Conservation (phyloP, 352 stramenopile genomes). For the Pythium utonaiense region DNA sequence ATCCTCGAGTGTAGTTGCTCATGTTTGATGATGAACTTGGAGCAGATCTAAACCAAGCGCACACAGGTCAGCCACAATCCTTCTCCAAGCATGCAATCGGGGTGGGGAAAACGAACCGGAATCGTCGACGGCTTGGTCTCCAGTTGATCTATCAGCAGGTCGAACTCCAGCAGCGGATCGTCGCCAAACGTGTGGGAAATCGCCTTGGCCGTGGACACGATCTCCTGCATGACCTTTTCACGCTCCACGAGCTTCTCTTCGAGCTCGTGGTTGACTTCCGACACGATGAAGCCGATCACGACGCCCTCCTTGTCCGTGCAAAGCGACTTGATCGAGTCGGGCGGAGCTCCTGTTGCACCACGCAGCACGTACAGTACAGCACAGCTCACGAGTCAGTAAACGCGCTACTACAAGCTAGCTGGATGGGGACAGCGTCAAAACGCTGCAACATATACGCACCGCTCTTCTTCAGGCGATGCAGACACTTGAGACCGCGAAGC, state of each 20-base stretch:
- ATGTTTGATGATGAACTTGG: slow-evolving; percentile 82
- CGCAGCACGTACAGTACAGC: neutral
- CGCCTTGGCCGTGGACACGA: slow-evolving; percentile 66
- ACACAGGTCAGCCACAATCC: neutral
- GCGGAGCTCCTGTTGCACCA: slow-evolving; percentile 51
- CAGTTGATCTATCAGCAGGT: slow-evolving; percentile 79
- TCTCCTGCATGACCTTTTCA: slow-evolving; percentile 79
- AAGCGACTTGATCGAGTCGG: slow-evolving; percentile 81
- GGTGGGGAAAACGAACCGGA: slow-evolving; percentile 44
- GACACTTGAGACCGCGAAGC: slow-evolving; percentile 67
- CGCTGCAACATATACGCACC: too few relatives aligned
- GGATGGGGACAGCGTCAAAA: too few relatives aligned
- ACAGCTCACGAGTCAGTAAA: neutral
- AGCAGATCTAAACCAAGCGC: slow-evolving; percentile 51
- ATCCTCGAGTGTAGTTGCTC: slow-evolving; percentile 68
- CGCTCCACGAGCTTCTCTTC: slow-evolving; percentile 73
- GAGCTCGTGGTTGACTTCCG: slow-evolving; percentile 83
- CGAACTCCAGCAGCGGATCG: slow-evolving; percentile 85
- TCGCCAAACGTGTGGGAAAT: slow-evolving; percentile 69
- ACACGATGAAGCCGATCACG: slow-evolving; percentile 84
- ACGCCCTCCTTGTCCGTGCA: slow-evolving; percentile 81
- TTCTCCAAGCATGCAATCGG: neutral
- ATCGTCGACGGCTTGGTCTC: slow-evolving; percentile 84
- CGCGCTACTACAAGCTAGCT: too few relatives aligned
- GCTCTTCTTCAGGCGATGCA: slow-evolving; percentile 76